A percentile compares a stretch with the other conserved stretches of the same genome.
phyloP scores from a whole-genome alignment of 139 green algal species.

The Picocystis salinarum region DNA sequence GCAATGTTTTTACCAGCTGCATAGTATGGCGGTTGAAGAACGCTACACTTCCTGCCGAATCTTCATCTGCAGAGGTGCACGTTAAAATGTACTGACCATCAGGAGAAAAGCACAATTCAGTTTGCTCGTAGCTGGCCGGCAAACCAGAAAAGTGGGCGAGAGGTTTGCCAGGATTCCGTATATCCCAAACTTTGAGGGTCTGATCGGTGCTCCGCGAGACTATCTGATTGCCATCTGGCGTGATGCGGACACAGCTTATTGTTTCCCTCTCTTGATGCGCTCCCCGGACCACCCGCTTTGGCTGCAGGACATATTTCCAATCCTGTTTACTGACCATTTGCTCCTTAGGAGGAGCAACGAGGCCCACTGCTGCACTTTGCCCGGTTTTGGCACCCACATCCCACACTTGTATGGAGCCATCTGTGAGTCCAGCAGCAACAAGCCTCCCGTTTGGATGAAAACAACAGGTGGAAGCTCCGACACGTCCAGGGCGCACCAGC shows the following conservation, averaged over 20 bases:
- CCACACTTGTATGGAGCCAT: constrained; percentile 45
- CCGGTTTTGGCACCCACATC: constrained; percentile 13
- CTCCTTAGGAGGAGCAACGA: constrained; percentile 32
- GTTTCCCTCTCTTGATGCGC: too few species aligned
- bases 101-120: too few species aligned
- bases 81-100: too few species aligned
- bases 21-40: too few species aligned
- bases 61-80: too few species aligned
- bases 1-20: too few species aligned
- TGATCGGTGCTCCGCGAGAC: constrained; percentile 52
- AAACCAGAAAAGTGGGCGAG: too few species aligned
- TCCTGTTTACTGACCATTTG: constrained; percentile 54
- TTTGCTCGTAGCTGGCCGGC: too few species aligned
- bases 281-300: constrained; percentile 19
- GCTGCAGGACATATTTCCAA: constrained; percentile 45
- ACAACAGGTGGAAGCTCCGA: neutral
- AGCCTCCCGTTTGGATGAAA: constrained; percentile 28
- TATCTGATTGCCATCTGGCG: constrained; percentile 37
- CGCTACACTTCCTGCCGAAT: too few species aligned
- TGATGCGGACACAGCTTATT: constrained; percentile 64
- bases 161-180: too few species aligned
- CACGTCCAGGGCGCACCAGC: constrained; percentile 9
- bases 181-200: constrained; percentile 54
- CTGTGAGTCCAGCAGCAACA: constrained; percentile 60
- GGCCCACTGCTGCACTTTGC: constrained; percentile 37